Evolutionary conservation across 208 protist genomes (phyloP), one percentile per base, ranked within the genome.

Genomic region (Trypanosoma vivax): DNA sequence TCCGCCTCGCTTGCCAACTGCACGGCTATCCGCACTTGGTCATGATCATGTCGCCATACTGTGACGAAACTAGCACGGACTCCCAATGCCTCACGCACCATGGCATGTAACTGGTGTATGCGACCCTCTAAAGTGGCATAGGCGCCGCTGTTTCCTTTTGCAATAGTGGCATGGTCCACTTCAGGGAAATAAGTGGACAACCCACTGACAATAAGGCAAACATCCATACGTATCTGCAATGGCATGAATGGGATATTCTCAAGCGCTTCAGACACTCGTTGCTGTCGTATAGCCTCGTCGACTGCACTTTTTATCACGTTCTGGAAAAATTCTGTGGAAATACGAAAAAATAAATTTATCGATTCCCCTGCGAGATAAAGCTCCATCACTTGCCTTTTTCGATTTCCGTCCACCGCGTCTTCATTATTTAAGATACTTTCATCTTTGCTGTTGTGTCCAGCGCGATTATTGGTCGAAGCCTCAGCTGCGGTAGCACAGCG

Each of bases 331-430:
- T 13, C 19, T 6, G 60, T 28, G 13, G 85, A 89, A 28, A 69
- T 83, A 48, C 81, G 77, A 50, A 89, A 92, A 42, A 92, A 60
- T 21, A 92, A 27, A 59, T 92, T 92, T 58, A 83, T 70, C 29
- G 75, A 70, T 24, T 88, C 81, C 21, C 81, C 81, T 13, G 55
- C 16, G 5, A 92, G 60, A 23, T 79, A 76, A 52, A 92, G 59
- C 39, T 88, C 80, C 1, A 73, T 60, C 41, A 89, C 70, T 45
- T 88, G 70, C 13, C 67, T 73, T 43, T n/a, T n/a, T n/a, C n/a
- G n/a, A n/a, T n/a, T n/a, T n/a, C n/a, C 45, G 28, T 30, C 80
- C 75, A 61, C 83, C 79, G n/a, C n/a, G n/a, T n/a, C n/a, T n/a
- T n/a, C n/a, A n/a, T n/a, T n/a, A n/a, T n/a, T n/a, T n/a, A n/a